Evolutionary conservation across 257 asterid genomes (phyloP).

Genomic region (Cruciata laevipes): DNA sequence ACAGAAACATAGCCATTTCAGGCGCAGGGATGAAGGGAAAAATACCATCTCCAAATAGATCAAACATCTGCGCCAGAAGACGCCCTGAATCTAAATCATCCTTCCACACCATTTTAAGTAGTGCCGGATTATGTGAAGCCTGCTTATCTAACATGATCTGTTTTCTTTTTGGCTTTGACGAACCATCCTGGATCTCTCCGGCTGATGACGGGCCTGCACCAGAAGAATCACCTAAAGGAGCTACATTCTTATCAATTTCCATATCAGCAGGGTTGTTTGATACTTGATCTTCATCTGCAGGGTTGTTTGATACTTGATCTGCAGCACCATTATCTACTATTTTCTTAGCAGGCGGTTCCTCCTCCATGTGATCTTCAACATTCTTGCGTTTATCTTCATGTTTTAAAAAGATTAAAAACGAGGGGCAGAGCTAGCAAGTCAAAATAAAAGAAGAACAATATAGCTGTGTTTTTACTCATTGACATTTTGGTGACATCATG

Average conservation of each 20-base stretch:
- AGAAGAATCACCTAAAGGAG: slow-evolving; percentile 18
- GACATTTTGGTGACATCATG: too few species aligned
- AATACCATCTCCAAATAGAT: slow-evolving; percentile 80
- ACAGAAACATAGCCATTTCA: slow-evolving; percentile 54
- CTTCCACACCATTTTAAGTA: slow-evolving; percentile 51
- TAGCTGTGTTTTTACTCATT: not conserved
- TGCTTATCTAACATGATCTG: slow-evolving; percentile 28
- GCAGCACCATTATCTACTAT: slow-evolving; percentile 34
- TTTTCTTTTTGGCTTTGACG: slow-evolving; percentile 32
- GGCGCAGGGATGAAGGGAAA: slow-evolving; percentile 57
- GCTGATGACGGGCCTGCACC: slow-evolving; percentile 30
- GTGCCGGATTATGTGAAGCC: slow-evolving; percentile 32
- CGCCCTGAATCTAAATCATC: slow-evolving; percentile 46
- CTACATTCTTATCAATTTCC: slow-evolving; percentile 31
- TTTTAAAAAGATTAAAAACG: not conserved
- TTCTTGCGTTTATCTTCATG: slow-evolving; percentile 54
- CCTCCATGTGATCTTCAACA: slow-evolving; percentile 46
- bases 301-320: slow-evolving; percentile 23
- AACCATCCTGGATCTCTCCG: slow-evolving; percentile 26
- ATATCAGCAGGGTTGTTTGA: slow-evolving; percentile 21
- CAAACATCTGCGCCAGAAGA: slow-evolving; percentile 41
- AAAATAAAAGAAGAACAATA: not conserved
- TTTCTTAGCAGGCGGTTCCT: slow-evolving; percentile 64
- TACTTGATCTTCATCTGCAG: slow-evolving; percentile 21
- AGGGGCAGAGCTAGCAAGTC: not conserved